phyloP scores from a whole-genome alignment of 139 green algal species.

The Chara braunii region DNA sequence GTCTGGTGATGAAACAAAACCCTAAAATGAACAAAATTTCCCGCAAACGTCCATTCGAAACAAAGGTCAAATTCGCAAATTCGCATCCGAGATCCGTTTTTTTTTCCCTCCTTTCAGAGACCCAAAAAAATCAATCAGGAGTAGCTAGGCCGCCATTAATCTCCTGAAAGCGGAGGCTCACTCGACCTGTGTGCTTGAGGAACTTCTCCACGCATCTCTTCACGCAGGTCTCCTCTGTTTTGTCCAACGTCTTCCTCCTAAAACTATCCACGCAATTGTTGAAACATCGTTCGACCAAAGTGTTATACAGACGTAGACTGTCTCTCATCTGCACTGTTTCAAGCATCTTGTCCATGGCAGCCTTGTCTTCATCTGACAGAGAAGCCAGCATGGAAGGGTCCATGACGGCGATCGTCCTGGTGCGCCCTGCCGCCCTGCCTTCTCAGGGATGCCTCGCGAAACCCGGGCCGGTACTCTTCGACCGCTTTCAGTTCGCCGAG shows the following conservation, averaged over 20 bases:
- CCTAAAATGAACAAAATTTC: too few relatives aligned
- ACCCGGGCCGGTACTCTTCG: too few relatives aligned
- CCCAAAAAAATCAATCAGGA: too few relatives aligned
- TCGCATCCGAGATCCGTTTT: too few relatives aligned
- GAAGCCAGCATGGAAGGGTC: not conserved
- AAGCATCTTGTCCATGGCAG: not conserved
- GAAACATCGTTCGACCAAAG: conserved; percentile 90
- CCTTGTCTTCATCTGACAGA: conserved; percentile 7
- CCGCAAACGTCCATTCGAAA: too few relatives aligned
- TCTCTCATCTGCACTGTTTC: not conserved
- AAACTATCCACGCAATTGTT: conserved; percentile 85
- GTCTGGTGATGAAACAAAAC: too few relatives aligned
- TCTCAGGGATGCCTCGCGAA: too few relatives aligned
- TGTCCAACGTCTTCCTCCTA: conserved; percentile 79
- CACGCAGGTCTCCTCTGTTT: conserved; percentile 89
- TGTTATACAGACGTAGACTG: conserved; percentile 91
- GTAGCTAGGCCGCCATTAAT: conserved; percentile 28
- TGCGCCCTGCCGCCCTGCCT: too few relatives aligned
- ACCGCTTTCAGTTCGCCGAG: too few relatives aligned
- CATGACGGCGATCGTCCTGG: conserved; percentile 6
- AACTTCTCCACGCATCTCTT: conserved; percentile 90
- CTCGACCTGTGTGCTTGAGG: conserved; percentile 78
- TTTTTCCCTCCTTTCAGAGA: too few relatives aligned
- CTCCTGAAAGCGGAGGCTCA: conserved; percentile 76
- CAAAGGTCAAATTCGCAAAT: too few relatives aligned